Conservation (phyloP, 176 grass and related monocot genomes). For the Saccharum spontaneum region DNA sequence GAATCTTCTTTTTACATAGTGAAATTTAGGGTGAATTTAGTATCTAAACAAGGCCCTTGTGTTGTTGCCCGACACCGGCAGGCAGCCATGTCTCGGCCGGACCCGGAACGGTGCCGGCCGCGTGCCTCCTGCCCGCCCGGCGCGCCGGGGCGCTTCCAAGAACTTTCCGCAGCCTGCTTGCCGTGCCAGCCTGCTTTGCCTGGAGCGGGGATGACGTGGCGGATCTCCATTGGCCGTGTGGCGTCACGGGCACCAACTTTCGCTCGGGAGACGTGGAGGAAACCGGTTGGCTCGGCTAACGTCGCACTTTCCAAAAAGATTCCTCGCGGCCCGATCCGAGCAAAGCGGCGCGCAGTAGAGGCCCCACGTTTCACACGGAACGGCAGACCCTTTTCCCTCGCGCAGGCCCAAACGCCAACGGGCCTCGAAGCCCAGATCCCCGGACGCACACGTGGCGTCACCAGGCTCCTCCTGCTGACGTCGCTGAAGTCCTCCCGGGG, state of each 20-base stretch:
- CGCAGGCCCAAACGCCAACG: not conserved
- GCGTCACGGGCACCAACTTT: not conserved
- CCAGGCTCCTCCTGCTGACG: not conserved
- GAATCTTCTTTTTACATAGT: no score
- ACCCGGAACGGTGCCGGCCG: not conserved
- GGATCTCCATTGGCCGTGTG: not conserved
- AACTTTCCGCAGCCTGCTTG: not conserved
- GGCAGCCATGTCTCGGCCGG: not conserved
- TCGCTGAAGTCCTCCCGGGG: not conserved
- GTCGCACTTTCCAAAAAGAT: not conserved
- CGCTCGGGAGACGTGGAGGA: not conserved
- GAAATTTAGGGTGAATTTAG: no score
- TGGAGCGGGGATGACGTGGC: not conserved
- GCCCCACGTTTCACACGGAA: not conserved
- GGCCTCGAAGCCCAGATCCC: conserved; percentile 14
- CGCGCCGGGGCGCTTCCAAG: not conserved
- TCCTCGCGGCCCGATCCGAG: conserved; percentile 10
- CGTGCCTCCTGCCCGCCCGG: not conserved
- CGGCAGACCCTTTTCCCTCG: not conserved
- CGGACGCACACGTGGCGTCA: conserved; percentile 20
- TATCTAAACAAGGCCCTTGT: no score
- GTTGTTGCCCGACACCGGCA: not conserved
- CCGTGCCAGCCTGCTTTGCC: not conserved
- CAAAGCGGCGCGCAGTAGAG: not conserved
- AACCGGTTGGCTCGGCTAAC: not conserved